Evolutionary conservation across 805 yeast genomes (phyloP).

Genomic region (Lipomyces sp.): DNA sequence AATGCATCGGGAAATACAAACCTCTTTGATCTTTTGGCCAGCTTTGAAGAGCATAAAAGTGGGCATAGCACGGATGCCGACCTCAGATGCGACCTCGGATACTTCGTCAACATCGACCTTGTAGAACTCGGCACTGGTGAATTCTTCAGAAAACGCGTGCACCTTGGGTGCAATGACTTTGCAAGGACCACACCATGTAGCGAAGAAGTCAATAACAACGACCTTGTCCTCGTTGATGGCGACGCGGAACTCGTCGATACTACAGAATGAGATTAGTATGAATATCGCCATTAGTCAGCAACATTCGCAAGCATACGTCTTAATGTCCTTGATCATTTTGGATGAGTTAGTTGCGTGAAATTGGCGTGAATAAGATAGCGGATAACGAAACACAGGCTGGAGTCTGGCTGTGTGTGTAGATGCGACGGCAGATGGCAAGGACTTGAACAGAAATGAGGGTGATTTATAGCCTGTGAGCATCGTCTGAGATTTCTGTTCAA

Average conservation of each 20-base stretch:
- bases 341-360: constrained; percentile 17
- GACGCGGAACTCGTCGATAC: constrained; percentile 64
- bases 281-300: neutral
- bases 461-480: neutral
- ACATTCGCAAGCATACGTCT: constrained; percentile 14
- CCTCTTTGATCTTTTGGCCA: constrained; percentile 70
- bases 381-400: neutral
- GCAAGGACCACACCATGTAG: constrained; percentile 99
- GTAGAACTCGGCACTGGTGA: constrained; percentile 62
- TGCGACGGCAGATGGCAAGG: neutral
- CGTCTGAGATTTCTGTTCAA: neutral
- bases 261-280: neutral
- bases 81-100: constrained; percentile 71
- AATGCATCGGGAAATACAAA: constrained; percentile 44
- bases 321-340: constrained; percentile 34
- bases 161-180: constrained; percentile 94
- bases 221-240: constrained; percentile 68
- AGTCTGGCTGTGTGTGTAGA: neutral
- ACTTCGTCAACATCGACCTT: constrained; percentile 92
- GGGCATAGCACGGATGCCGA: constrained; percentile 68
- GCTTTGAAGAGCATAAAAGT: constrained; percentile 76
- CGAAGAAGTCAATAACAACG: constrained; percentile 93
- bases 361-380: neutral
- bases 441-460: neutral
- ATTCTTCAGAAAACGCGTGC: constrained; percentile 73